Conservation (phyloP, 371 early-diverging fungal species). For the Saksenaea oblongispora region DNA sequence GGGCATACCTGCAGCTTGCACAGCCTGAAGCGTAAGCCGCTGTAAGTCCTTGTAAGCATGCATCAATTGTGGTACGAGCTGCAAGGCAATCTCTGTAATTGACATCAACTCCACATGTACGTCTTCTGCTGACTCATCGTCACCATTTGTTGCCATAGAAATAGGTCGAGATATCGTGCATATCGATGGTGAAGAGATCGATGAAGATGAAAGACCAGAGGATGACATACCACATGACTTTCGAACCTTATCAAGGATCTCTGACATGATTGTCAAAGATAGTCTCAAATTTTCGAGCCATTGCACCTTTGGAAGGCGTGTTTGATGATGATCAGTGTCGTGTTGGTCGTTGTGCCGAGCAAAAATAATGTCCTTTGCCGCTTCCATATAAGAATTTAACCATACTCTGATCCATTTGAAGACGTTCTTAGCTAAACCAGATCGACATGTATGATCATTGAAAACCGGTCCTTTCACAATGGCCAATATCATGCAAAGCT, state of each 20-base stretch:
- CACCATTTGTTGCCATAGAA: conserved; percentile 38
- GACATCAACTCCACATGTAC: conserved; percentile 23
- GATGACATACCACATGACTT: conserved; percentile 38
- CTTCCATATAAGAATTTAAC: conserved; percentile 52
- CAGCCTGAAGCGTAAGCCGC: conserved; percentile 38
- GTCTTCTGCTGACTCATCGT: conserved; percentile 20
- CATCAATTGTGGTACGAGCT: conserved; percentile 41
- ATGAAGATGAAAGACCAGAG: conserved; percentile 29
- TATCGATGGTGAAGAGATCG: conserved; percentile 34
- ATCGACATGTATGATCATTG: conserved; percentile 52
- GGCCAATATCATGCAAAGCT: conserved; percentile 57
- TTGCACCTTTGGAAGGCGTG: conserved; percentile 36
- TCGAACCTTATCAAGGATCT: conserved; percentile 57
- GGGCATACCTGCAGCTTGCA: conserved; percentile 26
- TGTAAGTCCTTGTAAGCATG: conserved; percentile 50
- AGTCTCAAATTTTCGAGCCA: conserved; percentile 60
- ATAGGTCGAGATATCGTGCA: conserved; percentile 39
- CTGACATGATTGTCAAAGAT: conserved; percentile 55
- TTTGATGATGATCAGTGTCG: conserved; percentile 30
- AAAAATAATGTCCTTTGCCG: conserved; percentile 46
- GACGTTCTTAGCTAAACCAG: conserved; percentile 48
- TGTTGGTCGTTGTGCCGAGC: conserved; percentile 42
- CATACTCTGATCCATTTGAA: conserved; percentile 62
- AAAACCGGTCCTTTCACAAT: conserved; percentile 65
- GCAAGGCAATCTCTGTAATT: conserved; percentile 31